Evolutionary conservation across 345 rosid species (phyloP), one percentile per base, ranked within the genome.

Genomic region (Bruguiera parviflora): DNA sequence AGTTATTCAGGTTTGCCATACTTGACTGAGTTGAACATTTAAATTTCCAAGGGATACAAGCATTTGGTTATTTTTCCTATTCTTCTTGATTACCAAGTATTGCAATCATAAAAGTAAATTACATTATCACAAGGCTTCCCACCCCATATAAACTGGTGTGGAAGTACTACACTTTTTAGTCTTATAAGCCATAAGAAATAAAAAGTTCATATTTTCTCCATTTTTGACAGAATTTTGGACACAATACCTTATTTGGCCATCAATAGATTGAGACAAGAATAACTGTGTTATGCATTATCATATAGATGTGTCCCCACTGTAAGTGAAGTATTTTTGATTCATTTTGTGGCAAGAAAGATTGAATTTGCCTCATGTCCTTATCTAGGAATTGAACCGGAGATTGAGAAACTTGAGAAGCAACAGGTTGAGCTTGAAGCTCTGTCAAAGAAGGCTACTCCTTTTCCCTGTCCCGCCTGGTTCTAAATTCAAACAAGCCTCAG

Each of bases 391-490:
- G 69, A 76, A 20, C 82, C 46, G 57, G 91, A 88, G 75, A 78
- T 95, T 64, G 70, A 63, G 63, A 78, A 82, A 65, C 89, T 95
- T 72, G 96, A 92, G 86, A 82, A 73, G 75, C 59, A 77, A 72
- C 87, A 86, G 74, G 86, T 80, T 65, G 88, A 87, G 66, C 97
- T 95, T 76, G 97, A 90, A 86, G 84, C 83, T 75, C 85, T 83
- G 80, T 75, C 92, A 57, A 87, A 78, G 72, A 79, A 80, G 89
- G 96, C 35, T 86, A 62, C 37, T n/a, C 25, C 19, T 35, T 72
- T 33, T 15, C 55, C 3, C 18, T 16, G 57, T 51, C 16, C 56
- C 25, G 13, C 52, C 57, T 39, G 47, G 58, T 29, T n/a, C 58
- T 47, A 11, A 39, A 39, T 66, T 29, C n/a, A 39, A 28, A 47